These are phyloP conservation scores for Saccharomycopsis vini DNA, from an alignment of 805 yeast species.

Conservation along the genomic window DNA sequence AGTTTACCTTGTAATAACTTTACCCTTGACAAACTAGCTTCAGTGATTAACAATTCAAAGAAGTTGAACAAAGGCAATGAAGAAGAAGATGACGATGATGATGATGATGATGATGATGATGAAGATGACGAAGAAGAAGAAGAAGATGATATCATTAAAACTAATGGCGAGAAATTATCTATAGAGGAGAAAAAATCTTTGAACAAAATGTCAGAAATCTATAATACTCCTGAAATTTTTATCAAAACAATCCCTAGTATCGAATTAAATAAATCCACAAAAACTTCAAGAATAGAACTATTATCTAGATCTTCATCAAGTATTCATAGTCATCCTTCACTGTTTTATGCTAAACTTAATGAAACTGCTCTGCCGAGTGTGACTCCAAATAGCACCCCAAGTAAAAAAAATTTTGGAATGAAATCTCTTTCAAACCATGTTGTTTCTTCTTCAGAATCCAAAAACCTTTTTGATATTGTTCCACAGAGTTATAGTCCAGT, in stretches of 20 bases:
- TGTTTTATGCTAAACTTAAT: too few species aligned
- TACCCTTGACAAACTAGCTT: slow-evolving; percentile 1
- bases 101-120: not conserved
- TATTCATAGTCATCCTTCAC: too few species aligned
- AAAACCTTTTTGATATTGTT: too few species aligned
- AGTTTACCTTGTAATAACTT: slow-evolving; percentile 14
- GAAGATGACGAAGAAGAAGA: not conserved
- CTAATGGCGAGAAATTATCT: not conserved
- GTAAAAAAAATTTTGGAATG: too few species aligned
- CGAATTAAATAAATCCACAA: slow-evolving; percentile 5
- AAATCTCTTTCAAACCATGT: too few species aligned
- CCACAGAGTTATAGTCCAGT: too few species aligned
- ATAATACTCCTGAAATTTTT: slow-evolving; percentile 9
- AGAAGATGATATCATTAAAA: not conserved
- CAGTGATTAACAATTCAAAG: not conserved
- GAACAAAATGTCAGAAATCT: not conserved
- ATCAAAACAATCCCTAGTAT: slow-evolving; percentile 11
- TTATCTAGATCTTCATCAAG: too few species aligned
- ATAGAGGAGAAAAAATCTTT: not conserved
- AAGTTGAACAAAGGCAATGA: not conserved
- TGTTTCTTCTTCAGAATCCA: too few species aligned
- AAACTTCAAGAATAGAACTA: slow-evolving; percentile 7
- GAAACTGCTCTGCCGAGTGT: too few species aligned
- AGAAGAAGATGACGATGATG: not conserved
- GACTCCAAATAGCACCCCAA: too few species aligned